Evolutionary conservation across 2,329 filamentous ascomycete genomes (phyloP).

Genomic region (Monilinia vaccinii-corymbosi): DNA sequence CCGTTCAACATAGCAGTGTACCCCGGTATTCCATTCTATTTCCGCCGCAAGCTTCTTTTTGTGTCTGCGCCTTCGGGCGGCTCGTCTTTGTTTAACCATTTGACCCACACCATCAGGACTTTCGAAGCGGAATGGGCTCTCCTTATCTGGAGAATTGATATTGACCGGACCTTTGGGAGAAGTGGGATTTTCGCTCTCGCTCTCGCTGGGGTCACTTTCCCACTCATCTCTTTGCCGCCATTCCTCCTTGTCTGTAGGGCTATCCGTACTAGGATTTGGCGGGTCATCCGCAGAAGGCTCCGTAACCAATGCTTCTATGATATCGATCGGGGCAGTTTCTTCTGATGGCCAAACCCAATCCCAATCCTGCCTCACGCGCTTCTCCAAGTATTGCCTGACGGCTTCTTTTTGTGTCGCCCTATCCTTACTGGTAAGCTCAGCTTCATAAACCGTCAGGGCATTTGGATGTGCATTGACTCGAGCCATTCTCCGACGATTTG

Average conservation of each 20-base stretch:
- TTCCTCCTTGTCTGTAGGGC: constrained; percentile 3
- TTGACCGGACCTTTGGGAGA: constrained; percentile 9
- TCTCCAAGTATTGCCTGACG: constrained; percentile 44
- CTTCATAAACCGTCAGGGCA: constrained; percentile 41
- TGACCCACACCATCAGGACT: constrained; percentile 33
- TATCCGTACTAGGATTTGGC: background rate
- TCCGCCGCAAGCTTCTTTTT: constrained; percentile 50
- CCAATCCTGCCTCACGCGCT: constrained; percentile 52
- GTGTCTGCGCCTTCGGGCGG: constrained; percentile 33
- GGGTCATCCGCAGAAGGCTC: background rate
- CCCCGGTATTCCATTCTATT: constrained; percentile 69
- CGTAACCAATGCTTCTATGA: background rate
- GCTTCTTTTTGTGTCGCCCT: constrained; percentile 55
- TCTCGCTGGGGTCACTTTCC: constrained; percentile 26
- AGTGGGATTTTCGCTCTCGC: constrained; percentile 20
- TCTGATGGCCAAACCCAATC: constrained; percentile 45
- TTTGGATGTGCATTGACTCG: constrained; percentile 27
- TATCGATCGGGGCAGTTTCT: constrained; percentile 4
- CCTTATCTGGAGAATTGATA: constrained; percentile 13
- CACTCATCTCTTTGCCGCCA: constrained; percentile 30
- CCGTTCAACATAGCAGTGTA: constrained; percentile 69
- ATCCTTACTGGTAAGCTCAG: constrained; percentile 52
- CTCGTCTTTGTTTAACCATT: constrained; percentile 15
- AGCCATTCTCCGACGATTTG: constrained; percentile 15
- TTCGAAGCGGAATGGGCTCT: constrained; percentile 32